A percentile compares a stretch with the other conserved stretches of the same genome.
Evolutionary conservation across 2,329 filamentous ascomycete species (phyloP).

Genomic region (Fusarium protoensiforme): DNA sequence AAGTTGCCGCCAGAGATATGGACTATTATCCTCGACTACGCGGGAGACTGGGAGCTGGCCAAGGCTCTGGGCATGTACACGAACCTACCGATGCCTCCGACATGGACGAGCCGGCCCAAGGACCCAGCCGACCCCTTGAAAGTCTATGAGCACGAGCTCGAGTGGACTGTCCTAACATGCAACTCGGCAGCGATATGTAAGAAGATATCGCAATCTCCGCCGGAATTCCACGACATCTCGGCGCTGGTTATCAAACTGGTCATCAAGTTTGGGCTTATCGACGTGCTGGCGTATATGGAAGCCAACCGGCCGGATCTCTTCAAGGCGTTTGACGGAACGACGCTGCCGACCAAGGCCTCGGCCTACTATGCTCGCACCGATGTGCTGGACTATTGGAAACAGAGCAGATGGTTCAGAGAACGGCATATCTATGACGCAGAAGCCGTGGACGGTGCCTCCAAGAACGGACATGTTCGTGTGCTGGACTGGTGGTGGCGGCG

Average conservation of each 20-base stretch:
- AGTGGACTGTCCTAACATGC: conserved; percentile 84
- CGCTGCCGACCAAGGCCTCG: conserved; percentile 88
- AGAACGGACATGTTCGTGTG: conserved; percentile 84
- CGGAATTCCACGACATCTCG: conserved; percentile 77
- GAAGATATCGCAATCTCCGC: conserved; percentile 77
- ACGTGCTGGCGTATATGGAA: conserved; percentile 77
- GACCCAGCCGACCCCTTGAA: conserved; percentile 73
- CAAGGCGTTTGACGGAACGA: conserved; percentile 85
- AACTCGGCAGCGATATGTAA: conserved; percentile 77
- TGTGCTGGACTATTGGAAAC: conserved; percentile 92
- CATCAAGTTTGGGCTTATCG: conserved; percentile 88
- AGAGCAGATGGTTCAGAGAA: conserved; percentile 82
- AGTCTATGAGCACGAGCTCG: conserved; percentile 80
- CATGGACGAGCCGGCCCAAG: conserved; percentile 73
- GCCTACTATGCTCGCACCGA: conserved; percentile 85
- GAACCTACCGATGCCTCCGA: conserved; percentile 75
- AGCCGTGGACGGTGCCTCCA: conserved; percentile 87
- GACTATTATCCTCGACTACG: conserved; percentile 86
- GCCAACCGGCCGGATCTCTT: conserved; percentile 77
- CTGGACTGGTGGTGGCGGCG: conserved; percentile 93
- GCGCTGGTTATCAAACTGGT: conserved; percentile 87
- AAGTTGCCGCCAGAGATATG: conserved; percentile 86
- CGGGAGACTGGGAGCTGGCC: conserved; percentile 91
- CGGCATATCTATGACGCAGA: conserved; percentile 85
- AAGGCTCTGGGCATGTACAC: conserved; percentile 84